Conservation (phyloP, 441 rosid species). For the Jatropha podagrica region DNA sequence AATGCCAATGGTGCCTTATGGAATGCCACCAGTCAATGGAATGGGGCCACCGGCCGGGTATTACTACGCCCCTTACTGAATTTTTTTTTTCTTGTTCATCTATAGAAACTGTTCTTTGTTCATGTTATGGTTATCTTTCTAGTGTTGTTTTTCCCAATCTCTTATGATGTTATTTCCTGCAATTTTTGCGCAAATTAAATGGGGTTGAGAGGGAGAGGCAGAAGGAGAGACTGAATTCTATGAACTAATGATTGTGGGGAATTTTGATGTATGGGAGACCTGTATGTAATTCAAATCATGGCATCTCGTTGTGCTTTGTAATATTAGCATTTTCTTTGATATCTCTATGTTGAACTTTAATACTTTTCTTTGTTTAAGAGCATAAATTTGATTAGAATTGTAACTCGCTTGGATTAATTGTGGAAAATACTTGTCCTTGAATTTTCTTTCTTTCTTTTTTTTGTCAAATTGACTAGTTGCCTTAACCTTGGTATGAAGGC, state of each 20-base stretch:
- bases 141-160: constrained; percentile 18
- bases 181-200: constrained; percentile 20
- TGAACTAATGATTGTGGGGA: constrained; percentile 28
- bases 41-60: constrained; percentile 80
- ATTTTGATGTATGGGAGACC: constrained; percentile 32
- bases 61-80: constrained; percentile 72
- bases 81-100: constrained; percentile 20
- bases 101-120: constrained; percentile 30
- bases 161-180: constrained; percentile 24
- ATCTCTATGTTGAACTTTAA: constrained; percentile 1
- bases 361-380: constrained; percentile 10
- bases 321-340: constrained; percentile 32
- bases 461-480: too few species aligned
- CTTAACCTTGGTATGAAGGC: neutral
- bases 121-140: constrained; percentile 26
- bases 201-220: constrained; percentile 20
- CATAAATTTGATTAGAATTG: neutral
- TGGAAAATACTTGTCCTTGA: neutral
- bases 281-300: constrained; percentile 31
- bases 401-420: neutral
- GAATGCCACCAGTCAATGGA: constrained; percentile 80
- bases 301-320: constrained; percentile 46
- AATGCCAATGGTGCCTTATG: constrained; percentile 59
- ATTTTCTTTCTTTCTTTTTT: too few species aligned
- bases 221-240: constrained; percentile 12